These are phyloP conservation scores for Echites panduratus DNA, from an alignment of 257 asterid genomes.

Conservation along the genomic window DNA sequence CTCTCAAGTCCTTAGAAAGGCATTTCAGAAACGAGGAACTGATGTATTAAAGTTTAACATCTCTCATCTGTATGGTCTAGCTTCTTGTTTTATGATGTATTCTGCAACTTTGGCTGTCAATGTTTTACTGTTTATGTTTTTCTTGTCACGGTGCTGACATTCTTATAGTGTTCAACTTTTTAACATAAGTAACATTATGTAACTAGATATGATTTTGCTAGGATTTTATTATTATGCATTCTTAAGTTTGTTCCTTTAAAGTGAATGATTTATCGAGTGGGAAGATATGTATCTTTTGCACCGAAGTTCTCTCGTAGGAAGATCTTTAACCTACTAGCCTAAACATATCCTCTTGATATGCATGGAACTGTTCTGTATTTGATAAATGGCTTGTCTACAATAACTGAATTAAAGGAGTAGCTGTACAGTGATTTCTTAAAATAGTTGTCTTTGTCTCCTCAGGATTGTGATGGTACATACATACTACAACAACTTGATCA, in stretches of 20 bases:
- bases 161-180: neutral
- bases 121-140: neutral
- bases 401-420: neutral
- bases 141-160: neutral
- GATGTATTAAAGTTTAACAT: conserved; percentile 56
- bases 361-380: conserved; percentile 1
- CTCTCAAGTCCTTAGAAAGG: conserved; percentile 67
- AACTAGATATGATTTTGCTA: neutral
- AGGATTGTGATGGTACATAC: conserved; percentile 83
- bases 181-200: neutral
- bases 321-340: neutral
- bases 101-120: conserved; percentile 18
- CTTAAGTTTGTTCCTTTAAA: neutral
- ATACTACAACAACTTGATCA: conserved; percentile 77
- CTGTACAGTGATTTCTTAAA: conserved; percentile 14
- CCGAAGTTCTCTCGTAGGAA: neutral
- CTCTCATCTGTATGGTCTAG: conserved; percentile 83
- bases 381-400: neutral
- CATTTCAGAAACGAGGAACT: conserved; percentile 72
- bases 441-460: conserved; percentile 22
- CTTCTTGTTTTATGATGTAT: conserved; percentile 17
- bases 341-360: neutral
- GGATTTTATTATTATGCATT: neutral
- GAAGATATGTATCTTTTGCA: neutral
- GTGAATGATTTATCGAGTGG: neutral